Percentiles rank a stretch among this genome's conserved stretches.
phyloP scores from a whole-genome alignment of 805 yeast species.

The Suhomyces kilbournensis region DNA sequence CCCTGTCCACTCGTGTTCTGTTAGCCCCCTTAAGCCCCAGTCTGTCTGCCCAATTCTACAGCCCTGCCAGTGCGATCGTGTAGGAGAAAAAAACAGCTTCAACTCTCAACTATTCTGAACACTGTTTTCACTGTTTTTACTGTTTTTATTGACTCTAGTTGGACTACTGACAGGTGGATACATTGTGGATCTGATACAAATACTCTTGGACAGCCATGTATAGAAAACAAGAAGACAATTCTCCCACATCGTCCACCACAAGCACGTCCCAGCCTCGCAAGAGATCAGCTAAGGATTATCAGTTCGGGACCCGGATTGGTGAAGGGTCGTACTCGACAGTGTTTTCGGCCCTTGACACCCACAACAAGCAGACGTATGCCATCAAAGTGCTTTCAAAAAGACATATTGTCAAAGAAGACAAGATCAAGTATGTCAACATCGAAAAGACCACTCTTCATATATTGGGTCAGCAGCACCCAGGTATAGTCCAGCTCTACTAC shows the following conservation, averaged over 20 bases:
- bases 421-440: slow-evolving; percentile 92
- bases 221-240: neutral
- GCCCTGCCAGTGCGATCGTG: neutral
- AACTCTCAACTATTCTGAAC: neutral
- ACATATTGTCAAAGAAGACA: slow-evolving; percentile 91
- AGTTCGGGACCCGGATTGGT: slow-evolving; percentile 84
- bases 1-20: neutral
- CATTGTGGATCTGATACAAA: neutral
- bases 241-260: slow-evolving; percentile 1
- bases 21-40: neutral
- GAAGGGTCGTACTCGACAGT: slow-evolving; percentile 97
- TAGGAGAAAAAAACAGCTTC: neutral
- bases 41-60: neutral
- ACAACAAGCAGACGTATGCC: slow-evolving; percentile 76
- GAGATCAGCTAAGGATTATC: slow-evolving; percentile 76
- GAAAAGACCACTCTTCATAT: slow-evolving; percentile 88
- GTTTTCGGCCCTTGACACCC: slow-evolving; percentile 76
- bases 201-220: neutral
- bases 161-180: neutral
- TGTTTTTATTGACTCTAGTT: neutral
- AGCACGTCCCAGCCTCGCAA: slow-evolving; percentile 16
- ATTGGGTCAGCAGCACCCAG: slow-evolving; percentile 85
- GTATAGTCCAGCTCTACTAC: slow-evolving; percentile 85
- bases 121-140: neutral
- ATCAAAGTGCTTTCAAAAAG: slow-evolving; percentile 87